Base-by-base conservation (phyloP, 768 basidiomycete species). In the Fistulinella prunicolor region DNA sequence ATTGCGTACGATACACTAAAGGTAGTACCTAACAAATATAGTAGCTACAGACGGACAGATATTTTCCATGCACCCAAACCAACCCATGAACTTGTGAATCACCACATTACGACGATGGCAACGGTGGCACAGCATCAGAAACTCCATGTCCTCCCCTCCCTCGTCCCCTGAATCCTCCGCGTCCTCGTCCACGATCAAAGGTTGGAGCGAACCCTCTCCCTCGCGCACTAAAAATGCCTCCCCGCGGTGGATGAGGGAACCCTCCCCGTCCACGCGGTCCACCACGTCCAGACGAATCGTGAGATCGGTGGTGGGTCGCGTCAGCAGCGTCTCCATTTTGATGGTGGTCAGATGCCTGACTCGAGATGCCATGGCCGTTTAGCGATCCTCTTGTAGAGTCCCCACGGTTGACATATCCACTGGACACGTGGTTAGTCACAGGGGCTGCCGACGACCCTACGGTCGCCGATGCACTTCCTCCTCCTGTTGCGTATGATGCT, bases 121-220 rank as follows among this genome's bases (percentile, higher is more conserved):
- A 13, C 4, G 55, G 45, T 12, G 44, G 28, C 9, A 51, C 29
- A 22, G 21, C 2, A 32, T 12, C 20, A 37, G 44, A 35, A 4
- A 39, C 51, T 13, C 59, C 63, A 16, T 42, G 9, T 0, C 45
- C 57, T 22, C 59, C 67, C 32, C 70, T 57, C 24, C 64, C 72
- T 3, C 71, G 54, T 29, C 67, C 72, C 37, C 72, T 56, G 34
- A 44, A 55, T 34, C 63, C 52, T 40, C 67, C 54, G 16, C 63
- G 59, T 38, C 70, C 68, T 0, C 67, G 57, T 28, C 63, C 70
- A 19, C 72, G 67, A 32, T 68, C 66, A n/a, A 57, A 42, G 41
- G 49, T 41, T 0, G 66, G 50, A 20, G 20, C 38, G 21, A 58
- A 64, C n/a, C 67, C 71, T 9, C 74, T 59, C 34, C 71, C 72